Percentiles rank a stretch among this genome's conserved stretches.
Conservation (phyloP, 495 filamentous ascomycete species). For the Aspergillus wentii region DNA sequence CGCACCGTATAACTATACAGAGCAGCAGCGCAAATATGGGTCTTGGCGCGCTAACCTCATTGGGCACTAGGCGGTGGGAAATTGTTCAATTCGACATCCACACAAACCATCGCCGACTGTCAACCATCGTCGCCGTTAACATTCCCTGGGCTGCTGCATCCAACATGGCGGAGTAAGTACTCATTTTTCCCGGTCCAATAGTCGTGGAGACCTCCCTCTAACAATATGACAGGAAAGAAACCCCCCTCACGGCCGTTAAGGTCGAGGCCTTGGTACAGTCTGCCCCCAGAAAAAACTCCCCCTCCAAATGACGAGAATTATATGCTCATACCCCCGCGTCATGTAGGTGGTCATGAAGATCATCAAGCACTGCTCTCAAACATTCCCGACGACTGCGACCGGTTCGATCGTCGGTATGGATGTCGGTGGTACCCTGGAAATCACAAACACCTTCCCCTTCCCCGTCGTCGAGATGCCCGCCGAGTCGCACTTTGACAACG, state of each 20-base stretch:
- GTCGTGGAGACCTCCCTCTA: constrained; percentile 9
- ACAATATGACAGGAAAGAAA: constrained; percentile 45
- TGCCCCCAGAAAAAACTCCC: constrained; percentile 26
- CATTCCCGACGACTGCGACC: constrained; percentile 85
- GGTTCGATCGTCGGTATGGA: constrained; percentile 94
- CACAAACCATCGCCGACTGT: constrained; percentile 36
- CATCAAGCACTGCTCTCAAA: constrained; percentile 83
- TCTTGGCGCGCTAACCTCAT: constrained; percentile 25
- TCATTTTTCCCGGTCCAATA: neutral
- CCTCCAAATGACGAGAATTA: constrained; percentile 26
- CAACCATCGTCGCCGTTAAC: constrained; percentile 22
- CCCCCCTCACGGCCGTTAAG: constrained; percentile 71
- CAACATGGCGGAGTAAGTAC: constrained; percentile 45
- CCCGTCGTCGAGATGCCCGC: constrained; percentile 73
- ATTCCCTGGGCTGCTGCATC: constrained; percentile 22
- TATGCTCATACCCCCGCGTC: constrained; percentile 1
- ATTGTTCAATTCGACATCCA: constrained; percentile 33
- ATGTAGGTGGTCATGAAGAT: constrained; percentile 91
- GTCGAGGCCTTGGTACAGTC: constrained; percentile 72
- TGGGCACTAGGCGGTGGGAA: constrained; percentile 23
- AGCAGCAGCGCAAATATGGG: constrained; percentile 5
- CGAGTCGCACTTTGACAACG: constrained; percentile 76
- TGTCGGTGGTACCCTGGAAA: constrained; percentile 70
- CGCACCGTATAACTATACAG: no score
- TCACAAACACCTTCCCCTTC: constrained; percentile 95